A percentile compares a stretch with the other conserved stretches of the same genome.
phyloP scores from a whole-genome alignment of 805 yeast species.

The Millerago galiae region DNA sequence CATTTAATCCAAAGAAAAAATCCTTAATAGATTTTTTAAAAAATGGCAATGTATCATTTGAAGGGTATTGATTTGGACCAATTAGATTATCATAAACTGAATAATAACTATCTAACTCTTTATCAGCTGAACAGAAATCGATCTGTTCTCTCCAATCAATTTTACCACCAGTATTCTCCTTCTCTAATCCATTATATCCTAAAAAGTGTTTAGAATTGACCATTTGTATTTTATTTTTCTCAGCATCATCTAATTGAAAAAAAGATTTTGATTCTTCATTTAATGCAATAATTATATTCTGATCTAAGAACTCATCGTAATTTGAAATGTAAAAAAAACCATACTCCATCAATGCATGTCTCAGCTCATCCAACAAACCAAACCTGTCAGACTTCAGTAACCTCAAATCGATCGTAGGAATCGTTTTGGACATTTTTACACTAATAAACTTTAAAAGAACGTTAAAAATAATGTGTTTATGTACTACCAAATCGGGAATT shows the following conservation, averaged over 20 bases:
- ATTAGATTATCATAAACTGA: conserved; percentile 34
- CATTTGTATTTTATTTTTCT: conserved; percentile 31
- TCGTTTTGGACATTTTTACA: background rate
- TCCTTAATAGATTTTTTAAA: conserved; percentile 25
- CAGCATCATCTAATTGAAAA: conserved; percentile 29
- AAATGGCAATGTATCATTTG: conserved; percentile 26
- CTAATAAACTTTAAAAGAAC: background rate
- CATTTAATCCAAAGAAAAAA: conserved; percentile 41
- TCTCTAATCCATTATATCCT: conserved; percentile 39
- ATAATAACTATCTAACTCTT: conserved; percentile 21
- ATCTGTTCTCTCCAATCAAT: conserved; percentile 46
- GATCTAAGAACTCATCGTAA: conserved; percentile 23
- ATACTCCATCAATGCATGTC: conserved; percentile 32
- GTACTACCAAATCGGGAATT: background rate
- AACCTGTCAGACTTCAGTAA: conserved; percentile 5
- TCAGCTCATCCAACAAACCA: conserved; percentile 17
- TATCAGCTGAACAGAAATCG: conserved; percentile 46
- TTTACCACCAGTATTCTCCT: conserved; percentile 37
- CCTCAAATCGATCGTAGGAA: conserved; percentile 14
- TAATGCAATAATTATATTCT: conserved; percentile 25
- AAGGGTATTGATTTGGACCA: conserved; percentile 45
- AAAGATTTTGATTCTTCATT: conserved; percentile 26
- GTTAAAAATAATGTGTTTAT: background rate
- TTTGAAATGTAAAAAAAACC: conserved; percentile 34
- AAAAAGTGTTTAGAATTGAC: conserved; percentile 37